These are phyloP conservation scores for Ceratocystis alfenasii DNA, from an alignment of 2,329 filamentous ascomycete genomes.

Conservation along the genomic window DNA sequence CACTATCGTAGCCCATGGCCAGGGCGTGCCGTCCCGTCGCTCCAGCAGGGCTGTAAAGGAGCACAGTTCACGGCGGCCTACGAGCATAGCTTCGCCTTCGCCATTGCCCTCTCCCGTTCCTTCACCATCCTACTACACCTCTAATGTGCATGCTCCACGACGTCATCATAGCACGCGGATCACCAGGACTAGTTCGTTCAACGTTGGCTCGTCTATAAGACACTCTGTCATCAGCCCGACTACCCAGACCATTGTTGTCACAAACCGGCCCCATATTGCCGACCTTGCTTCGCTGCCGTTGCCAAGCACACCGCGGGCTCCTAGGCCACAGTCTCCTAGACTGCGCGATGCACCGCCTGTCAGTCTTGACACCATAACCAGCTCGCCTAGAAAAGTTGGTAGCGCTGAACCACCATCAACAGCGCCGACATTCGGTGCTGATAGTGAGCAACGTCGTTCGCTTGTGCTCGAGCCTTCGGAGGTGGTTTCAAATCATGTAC, in stretches of 20 bases:
- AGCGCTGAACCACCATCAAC: neutral
- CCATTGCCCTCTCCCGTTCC: neutral
- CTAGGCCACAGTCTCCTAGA: slow-evolving; percentile 9
- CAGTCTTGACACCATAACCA: slow-evolving; percentile 16
- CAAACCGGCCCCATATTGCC: slow-evolving; percentile 13
- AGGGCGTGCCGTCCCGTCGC: neutral
- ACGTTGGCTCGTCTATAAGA: neutral
- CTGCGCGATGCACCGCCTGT: slow-evolving; percentile 23
- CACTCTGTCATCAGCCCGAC: neutral
- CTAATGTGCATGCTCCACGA: neutral
- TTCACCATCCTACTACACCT: neutral
- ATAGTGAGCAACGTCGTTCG: slow-evolving; percentile 9
- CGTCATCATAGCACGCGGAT: slow-evolving; percentile 15
- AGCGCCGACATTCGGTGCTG: neutral
- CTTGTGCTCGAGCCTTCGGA: slow-evolving; percentile 18
- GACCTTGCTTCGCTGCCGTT: slow-evolving; percentile 15
- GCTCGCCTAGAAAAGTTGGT: slow-evolving; percentile 11
- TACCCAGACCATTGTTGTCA: neutral
- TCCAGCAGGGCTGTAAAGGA: slow-evolving; percentile 12
- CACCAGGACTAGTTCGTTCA: slow-evolving; percentile 1
- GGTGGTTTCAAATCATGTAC: neutral
- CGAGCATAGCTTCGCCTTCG: slow-evolving; percentile 1
- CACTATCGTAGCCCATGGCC: neutral
- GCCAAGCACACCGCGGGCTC: neutral
- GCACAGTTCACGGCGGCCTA: slow-evolving; percentile 4